A percentile compares a stretch with the other conserved stretches of the same genome.
Conservation (phyloP, 2,329 filamentous ascomycete species). For the Phaeosphaeria sp. region DNA sequence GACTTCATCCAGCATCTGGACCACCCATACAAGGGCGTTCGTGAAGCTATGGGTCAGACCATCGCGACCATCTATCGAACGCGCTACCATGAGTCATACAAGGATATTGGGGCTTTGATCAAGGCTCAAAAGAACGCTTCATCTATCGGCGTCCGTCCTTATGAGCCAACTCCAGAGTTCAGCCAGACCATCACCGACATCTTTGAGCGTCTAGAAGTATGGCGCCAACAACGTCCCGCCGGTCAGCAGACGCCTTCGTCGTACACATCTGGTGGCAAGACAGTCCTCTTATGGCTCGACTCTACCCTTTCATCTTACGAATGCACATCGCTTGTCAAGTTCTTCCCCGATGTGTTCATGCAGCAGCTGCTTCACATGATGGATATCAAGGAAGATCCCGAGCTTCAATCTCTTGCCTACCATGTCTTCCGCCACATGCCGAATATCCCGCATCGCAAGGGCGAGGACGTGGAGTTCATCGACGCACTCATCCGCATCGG, state of each 20-base stretch:
- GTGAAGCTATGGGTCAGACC: conserved; percentile 91
- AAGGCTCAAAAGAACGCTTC: conserved; percentile 80
- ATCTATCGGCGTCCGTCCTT: conserved; percentile 84
- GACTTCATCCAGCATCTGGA: conserved; percentile 92
- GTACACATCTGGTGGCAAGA: conserved; percentile 96
- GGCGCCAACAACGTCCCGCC: conserved; percentile 82
- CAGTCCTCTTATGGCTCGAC: conserved; percentile 93
- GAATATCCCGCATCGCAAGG: conserved; percentile 89
- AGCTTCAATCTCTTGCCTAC: conserved; percentile 92
- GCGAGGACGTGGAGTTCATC: conserved; percentile 86
- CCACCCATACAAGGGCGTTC: conserved; percentile 96
- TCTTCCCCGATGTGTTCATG: conserved; percentile 90
- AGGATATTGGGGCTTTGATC: conserved; percentile 76
- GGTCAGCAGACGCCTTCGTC: conserved; percentile 92
- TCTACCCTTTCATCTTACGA: conserved; percentile 89
- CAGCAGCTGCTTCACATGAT: conserved; percentile 98
- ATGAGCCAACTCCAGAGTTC: conserved; percentile 79
- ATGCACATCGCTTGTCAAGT: conserved; percentile 86
- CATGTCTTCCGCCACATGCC: conserved; percentile 96
- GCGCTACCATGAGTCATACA: conserved; percentile 92
- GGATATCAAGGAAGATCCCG: conserved; percentile 98
- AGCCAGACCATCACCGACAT: conserved; percentile 73
- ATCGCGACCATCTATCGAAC: conserved; percentile 89
- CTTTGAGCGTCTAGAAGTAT: conserved; percentile 81
- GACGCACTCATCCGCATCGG: conserved; percentile 87